These are phyloP conservation scores for Trichoderma koningiopsis DNA, from an alignment of 2,329 filamentous ascomycete species.

Conservation along the genomic window DNA sequence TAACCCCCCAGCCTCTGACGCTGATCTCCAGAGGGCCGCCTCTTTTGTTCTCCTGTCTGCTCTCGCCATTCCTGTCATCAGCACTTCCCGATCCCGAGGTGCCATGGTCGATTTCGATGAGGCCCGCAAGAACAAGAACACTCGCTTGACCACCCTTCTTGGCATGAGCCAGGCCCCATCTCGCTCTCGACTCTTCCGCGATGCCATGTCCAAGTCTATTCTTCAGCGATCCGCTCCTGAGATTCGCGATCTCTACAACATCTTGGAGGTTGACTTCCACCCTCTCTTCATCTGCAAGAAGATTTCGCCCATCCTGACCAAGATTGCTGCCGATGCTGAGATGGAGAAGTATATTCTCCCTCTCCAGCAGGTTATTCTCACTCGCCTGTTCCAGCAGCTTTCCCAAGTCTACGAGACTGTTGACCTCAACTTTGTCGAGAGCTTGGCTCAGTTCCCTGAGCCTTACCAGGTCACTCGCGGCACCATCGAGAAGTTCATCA, in stretches of 20 bases:
- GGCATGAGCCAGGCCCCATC: conserved; percentile 91
- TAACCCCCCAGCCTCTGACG: conserved; percentile 85
- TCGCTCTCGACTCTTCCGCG: conserved; percentile 88
- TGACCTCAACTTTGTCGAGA: conserved; percentile 88
- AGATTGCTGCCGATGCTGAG: conserved; percentile 91
- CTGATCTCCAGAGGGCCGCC: conserved; percentile 89
- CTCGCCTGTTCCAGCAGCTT: conserved; percentile 96
- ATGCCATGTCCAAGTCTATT: conserved; percentile 91
- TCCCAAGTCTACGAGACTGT: conserved; percentile 99
- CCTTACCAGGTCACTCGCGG: conserved; percentile 89
- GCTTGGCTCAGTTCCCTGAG: conserved; percentile 92
- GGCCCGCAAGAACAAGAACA: conserved; percentile 98
- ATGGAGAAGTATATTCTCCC: conserved; percentile 97
- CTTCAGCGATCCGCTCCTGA: conserved; percentile 90
- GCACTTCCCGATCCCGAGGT: conserved; percentile 92
- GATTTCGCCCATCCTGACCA: conserved; percentile 91
- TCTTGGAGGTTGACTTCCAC: conserved; percentile 98
- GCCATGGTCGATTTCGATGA: conserved; percentile 97
- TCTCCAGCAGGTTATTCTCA: conserved; percentile 97
- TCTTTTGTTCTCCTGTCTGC: conserved; percentile 95
- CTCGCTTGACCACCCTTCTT: conserved; percentile 90
- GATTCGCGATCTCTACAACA: conserved; percentile 97
- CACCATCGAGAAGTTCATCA: conserved; percentile 99
- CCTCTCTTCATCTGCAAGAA: conserved; percentile 98
- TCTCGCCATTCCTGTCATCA: conserved; percentile 98